Conservation (phyloP, 176 grass and related monocot genomes). For the Thinopyrum elongatum region DNA sequence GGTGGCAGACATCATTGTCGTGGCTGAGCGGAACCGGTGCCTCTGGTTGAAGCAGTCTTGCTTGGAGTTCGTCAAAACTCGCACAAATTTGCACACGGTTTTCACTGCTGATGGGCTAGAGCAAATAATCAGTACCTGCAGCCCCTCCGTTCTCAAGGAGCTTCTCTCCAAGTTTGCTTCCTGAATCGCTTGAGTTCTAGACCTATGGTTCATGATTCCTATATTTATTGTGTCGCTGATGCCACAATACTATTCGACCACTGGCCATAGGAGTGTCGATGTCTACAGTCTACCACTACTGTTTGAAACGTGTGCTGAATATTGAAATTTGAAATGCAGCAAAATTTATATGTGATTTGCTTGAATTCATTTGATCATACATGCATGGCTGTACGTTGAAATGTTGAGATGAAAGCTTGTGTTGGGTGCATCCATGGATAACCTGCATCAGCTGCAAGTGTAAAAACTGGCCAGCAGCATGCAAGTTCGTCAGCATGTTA, state of each 20-base stretch:
- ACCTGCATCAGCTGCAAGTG: neutral
- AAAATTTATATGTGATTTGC: neutral
- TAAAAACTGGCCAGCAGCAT: neutral
- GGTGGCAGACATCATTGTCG: neutral
- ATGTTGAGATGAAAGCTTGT: neutral
- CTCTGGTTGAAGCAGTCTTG: neutral
- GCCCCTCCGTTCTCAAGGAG: neutral
- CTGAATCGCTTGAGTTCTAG: neutral
- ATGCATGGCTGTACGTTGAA: neutral
- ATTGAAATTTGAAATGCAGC: neutral
- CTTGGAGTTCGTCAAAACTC: neutral
- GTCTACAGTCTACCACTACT: neutral
- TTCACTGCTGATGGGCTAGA: neutral
- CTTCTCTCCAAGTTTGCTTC: neutral
- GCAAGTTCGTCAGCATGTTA: neutral
- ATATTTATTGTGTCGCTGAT: neutral
- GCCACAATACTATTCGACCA: too few relatives aligned
- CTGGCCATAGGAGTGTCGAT: accelerated
- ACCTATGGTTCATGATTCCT: neutral
- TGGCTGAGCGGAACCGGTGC: neutral
- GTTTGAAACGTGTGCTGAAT: neutral
- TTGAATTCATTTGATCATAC: neutral
- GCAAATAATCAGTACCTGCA: neutral
- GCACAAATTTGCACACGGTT: neutral
- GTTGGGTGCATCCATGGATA: neutral